Conservation (phyloP, 805 yeast species). For the Starmerella gropengiesseri region DNA sequence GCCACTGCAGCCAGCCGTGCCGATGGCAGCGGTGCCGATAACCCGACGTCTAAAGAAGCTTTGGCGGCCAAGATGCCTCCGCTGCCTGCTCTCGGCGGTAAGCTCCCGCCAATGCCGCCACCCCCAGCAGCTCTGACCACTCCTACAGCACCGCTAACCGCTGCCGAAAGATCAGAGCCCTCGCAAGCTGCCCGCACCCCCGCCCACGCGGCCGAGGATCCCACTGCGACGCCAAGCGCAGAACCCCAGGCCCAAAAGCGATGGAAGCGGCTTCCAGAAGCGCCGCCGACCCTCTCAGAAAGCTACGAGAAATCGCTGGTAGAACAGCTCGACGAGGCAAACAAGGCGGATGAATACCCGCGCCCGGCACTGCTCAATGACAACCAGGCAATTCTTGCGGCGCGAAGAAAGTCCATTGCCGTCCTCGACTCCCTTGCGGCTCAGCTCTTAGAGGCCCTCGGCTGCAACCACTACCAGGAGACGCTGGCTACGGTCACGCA, state of each 20-base stretch:
- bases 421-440: constrained; percentile 72
- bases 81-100: constrained; percentile 13
- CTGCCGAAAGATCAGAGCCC: constrained; percentile 3
- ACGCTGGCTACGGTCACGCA: constrained; percentile 57
- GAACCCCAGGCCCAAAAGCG: neutral
- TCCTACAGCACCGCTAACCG: constrained; percentile 15
- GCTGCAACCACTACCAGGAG: constrained; percentile 61
- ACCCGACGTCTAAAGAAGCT: neutral
- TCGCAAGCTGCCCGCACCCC: neutral
- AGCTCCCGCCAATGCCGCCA: constrained; percentile 22
- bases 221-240: neutral
- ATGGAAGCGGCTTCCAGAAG: neutral
- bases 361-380: constrained; percentile 6
- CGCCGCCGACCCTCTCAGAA: constrained; percentile 5
- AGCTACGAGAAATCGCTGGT: constrained; percentile 15
- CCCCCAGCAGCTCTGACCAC: constrained; percentile 21
- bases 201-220: neutral
- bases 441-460: constrained; percentile 59
- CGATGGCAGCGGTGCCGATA: too few relatives aligned
- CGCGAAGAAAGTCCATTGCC: constrained; percentile 36
- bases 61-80: constrained; percentile 18
- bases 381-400: constrained; percentile 15
- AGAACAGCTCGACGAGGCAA: constrained; percentile 16
- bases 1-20: too few relatives aligned
- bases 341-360: constrained; percentile 1